Evolutionary conservation across 108 stramenopile species (phyloP).

Genomic region (Cyclotella kingstonii): DNA sequence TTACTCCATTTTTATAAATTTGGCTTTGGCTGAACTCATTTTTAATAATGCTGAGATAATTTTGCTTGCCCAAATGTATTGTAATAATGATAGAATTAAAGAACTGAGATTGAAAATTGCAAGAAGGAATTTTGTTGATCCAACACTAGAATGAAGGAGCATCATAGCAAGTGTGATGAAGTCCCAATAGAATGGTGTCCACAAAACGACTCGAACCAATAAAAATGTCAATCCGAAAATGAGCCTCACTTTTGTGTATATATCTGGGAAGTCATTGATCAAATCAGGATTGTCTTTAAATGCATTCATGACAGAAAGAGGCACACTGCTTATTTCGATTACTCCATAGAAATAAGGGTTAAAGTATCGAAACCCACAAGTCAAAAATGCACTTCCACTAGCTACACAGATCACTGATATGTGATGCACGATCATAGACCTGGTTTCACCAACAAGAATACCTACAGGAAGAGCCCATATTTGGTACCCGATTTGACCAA

Average conservation of each 20-base stretch:
- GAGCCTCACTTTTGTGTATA: slow-evolving; percentile 23
- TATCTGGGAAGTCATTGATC: slow-evolving; percentile 38
- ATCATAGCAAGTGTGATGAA: slow-evolving; percentile 24
- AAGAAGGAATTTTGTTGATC: slow-evolving; percentile 14
- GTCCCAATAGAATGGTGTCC: slow-evolving; percentile 35
- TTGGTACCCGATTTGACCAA: slow-evolving; percentile 70
- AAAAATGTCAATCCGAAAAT: slow-evolving; percentile 35
- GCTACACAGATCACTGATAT: slow-evolving; percentile 55
- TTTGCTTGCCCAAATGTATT: slow-evolving; percentile 47
- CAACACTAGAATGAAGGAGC: slow-evolving; percentile 20
- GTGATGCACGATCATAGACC: slow-evolving; percentile 73
- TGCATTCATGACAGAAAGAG: slow-evolving; percentile 64
- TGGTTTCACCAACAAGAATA: slow-evolving; percentile 47
- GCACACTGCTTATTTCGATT: slow-evolving; percentile 59
- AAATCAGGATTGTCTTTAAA: slow-evolving; percentile 60
- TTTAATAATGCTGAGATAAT: slow-evolving; percentile 27
- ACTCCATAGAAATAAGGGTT: slow-evolving; percentile 62
- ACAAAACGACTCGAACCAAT: slow-evolving; percentile 33
- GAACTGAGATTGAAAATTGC: slow-evolving; percentile 10
- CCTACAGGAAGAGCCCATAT: slow-evolving; percentile 74
- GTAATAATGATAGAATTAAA: slow-evolving; percentile 29
- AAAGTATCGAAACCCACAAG: slow-evolving; percentile 62
- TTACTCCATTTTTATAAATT: not conserved
- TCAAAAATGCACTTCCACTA: slow-evolving; percentile 35
- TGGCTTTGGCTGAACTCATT: not conserved